Evolutionary conservation across 768 basidiomycete species (phyloP).

Genomic region (Mycena epipterygia): DNA sequence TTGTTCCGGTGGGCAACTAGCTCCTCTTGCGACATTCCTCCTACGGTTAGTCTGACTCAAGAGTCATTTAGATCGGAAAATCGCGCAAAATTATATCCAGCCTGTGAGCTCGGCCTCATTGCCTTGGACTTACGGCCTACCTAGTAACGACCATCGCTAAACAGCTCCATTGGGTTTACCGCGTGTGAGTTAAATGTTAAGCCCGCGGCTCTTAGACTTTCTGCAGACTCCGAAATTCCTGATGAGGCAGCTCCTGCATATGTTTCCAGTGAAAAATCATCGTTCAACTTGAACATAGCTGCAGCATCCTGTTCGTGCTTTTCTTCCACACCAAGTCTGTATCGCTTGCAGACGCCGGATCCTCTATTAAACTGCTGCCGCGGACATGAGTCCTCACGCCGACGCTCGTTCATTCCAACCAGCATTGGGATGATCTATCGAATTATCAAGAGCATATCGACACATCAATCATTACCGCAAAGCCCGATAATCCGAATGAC

Average conservation of each 20-base stretch:
- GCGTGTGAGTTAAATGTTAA: conserved; percentile 17
- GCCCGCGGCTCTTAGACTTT: conserved; percentile 10
- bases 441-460: conserved; percentile 24
- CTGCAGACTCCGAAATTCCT: neutral
- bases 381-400: conserved; percentile 18
- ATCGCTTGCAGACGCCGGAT: neutral
- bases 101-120: neutral
- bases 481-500: conserved; percentile 19
- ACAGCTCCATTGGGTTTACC: conserved; percentile 26
- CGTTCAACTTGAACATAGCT: neutral
- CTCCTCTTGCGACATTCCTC: neutral
- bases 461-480: conserved; percentile 29
- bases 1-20: neutral
- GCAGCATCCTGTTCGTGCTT: neutral
- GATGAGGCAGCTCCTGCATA: neutral
- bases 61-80: conserved; percentile 5
- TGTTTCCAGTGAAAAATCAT: neutral
- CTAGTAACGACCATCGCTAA: conserved; percentile 8
- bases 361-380: neutral
- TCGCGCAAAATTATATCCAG: conserved; percentile 6
- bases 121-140: conserved; percentile 17
- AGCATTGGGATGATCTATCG: conserved; percentile 11
- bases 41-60: conserved; percentile 1
- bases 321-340: neutral
- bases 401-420: neutral